Conservation (phyloP, 1,284 basidiomycete species). For the Sanguinoderma infundibulare region DNA sequence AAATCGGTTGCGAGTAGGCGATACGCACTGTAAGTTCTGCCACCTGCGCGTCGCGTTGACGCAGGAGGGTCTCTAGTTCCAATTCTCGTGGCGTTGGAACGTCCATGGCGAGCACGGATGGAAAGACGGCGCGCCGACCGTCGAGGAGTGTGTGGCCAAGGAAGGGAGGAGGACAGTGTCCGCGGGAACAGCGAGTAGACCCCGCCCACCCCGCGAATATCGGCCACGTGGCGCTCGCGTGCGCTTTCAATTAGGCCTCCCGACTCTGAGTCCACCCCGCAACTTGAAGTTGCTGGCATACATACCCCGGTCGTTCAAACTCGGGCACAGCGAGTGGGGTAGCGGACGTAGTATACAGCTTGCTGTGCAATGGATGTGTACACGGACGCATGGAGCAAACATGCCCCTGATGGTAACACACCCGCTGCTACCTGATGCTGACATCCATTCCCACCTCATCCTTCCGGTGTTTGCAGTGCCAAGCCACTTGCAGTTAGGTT, state of each 20-base stretch:
- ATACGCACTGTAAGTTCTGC: constrained; percentile 67
- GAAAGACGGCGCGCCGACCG: constrained; percentile 26
- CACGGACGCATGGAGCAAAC: too few relatives aligned
- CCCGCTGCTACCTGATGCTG: too few relatives aligned
- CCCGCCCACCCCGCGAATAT: constrained; percentile 30
- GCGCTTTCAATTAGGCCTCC: constrained; percentile 3
- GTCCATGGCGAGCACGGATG: constrained; percentile 50
- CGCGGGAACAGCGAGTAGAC: constrained; percentile 27
- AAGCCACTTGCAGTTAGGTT: too few relatives aligned
- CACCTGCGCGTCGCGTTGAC: constrained; percentile 73
- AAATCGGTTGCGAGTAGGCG: constrained; percentile 9
- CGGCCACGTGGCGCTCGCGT: constrained; percentile 34
- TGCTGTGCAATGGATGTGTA: too few relatives aligned
- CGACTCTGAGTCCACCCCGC: too few relatives aligned
- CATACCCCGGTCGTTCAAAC: neutral
- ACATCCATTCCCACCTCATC: too few relatives aligned
- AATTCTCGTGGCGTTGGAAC: constrained; percentile 74
- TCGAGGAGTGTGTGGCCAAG: constrained; percentile 25
- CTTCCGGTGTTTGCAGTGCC: too few relatives aligned
- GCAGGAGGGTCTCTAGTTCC: constrained; percentile 74
- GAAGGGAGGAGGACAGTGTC: constrained; percentile 24
- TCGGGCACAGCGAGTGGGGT: too few relatives aligned
- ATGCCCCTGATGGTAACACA: too few relatives aligned
- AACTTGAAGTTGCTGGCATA: too few relatives aligned
- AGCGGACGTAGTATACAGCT: too few relatives aligned